A percentile compares a stretch with the other conserved stretches of the same genome.
Conservation (phyloP, 202 grass and related monocot species). For the Tripidium arundinaceum region DNA sequence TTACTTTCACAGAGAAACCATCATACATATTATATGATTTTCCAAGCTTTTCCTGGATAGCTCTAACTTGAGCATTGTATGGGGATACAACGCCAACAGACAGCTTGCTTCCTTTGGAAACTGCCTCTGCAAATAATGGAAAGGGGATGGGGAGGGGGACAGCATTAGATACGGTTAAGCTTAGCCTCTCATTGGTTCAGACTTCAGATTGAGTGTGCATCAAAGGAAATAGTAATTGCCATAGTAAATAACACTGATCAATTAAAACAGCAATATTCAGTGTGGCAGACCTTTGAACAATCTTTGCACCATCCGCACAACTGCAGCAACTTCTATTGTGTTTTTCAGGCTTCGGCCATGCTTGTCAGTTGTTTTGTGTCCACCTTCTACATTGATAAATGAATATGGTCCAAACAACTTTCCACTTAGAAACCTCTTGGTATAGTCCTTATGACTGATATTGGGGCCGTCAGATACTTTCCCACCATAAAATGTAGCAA, state of each 20-base stretch:
- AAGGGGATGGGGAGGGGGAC: no score
- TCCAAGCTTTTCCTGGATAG: conserved; percentile 35
- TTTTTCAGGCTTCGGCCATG: conserved; percentile 43
- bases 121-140: conserved; percentile 26
- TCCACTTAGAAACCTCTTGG: conserved; percentile 15
- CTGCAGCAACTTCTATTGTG: conserved; percentile 39
- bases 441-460: conserved; percentile 24
- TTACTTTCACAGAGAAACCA: conserved; percentile 28
- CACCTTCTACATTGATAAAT: conserved; percentile 49
- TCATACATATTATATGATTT: conserved; percentile 29
- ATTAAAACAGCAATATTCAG: no score
- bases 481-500: conserved; percentile 38
- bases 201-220: neutral
- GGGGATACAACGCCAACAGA: conserved; percentile 57
- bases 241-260: no score
- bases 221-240: no score
- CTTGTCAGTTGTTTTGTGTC: conserved; percentile 37
- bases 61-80: conserved; percentile 55
- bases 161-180: no score
- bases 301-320: conserved; percentile 33
- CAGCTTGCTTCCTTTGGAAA: neutral
- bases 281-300: conserved; percentile 30
- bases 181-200: neutral
- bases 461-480: conserved; percentile 47
- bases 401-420: conserved; percentile 47